Percentiles rank a stretch among this genome's conserved stretches.
Conservation (phyloP, 768 basidiomycete species). For the Cystobasidium tubakii region DNA sequence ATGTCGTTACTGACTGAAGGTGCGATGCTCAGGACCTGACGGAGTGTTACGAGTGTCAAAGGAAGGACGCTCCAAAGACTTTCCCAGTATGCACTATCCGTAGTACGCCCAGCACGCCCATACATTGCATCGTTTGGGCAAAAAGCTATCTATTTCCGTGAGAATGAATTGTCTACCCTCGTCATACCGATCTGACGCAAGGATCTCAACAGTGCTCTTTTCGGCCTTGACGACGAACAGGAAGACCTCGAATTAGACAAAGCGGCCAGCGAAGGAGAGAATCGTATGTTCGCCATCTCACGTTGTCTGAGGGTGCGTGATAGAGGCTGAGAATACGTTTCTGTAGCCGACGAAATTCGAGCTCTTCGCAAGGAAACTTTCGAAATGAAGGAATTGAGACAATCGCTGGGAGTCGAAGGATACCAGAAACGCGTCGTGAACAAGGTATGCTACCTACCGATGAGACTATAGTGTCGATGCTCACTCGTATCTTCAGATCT, state of each 20-base stretch:
- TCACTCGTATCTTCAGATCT: constrained; percentile 74
- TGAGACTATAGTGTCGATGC: no score
- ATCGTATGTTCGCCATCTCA: constrained; percentile 65
- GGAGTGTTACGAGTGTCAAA: constrained; percentile 84
- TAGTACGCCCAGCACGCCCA: constrained; percentile 90
- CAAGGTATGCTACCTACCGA: constrained; percentile 58
- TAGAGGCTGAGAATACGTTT: no score
- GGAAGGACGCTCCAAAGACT: constrained; percentile 81
- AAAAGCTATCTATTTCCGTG: constrained; percentile 92
- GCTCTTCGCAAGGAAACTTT: constrained; percentile 79
- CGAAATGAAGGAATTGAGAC: constrained; percentile 76
- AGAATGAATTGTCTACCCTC: no score
- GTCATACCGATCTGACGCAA: no score
- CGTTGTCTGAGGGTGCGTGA: no score
- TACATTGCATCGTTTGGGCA: constrained; percentile 98
- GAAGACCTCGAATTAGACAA: constrained; percentile 76
- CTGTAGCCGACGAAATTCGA: constrained; percentile 80
- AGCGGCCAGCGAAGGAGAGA: constrained; percentile 87
- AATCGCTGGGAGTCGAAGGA: constrained; percentile 58
- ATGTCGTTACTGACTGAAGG: no score
- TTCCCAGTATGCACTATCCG: constrained; percentile 98
- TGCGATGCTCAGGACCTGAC: constrained; percentile 81
- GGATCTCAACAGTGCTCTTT: constrained; percentile 64
- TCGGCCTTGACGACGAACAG: constrained; percentile 79
- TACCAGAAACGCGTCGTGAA: constrained; percentile 69